A percentile compares a stretch with the other conserved stretches of the same genome.
Evolutionary conservation across 73 alveolate species (phyloP).

Genomic region (Uronychia binucleata): DNA sequence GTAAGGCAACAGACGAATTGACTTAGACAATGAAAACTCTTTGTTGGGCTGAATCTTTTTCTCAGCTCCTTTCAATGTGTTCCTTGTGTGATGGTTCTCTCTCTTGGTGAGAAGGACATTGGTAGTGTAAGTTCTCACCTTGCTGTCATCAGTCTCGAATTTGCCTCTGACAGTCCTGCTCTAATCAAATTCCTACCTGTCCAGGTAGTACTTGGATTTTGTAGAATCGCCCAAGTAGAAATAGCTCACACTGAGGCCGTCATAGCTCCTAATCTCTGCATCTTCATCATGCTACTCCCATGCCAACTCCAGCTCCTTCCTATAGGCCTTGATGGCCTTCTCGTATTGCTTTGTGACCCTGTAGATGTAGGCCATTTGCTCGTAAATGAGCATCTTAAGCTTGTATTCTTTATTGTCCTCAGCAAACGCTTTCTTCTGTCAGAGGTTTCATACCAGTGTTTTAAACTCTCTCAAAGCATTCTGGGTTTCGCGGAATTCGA

Average conservation of each 20-base stretch:
- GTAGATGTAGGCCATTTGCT: neutral
- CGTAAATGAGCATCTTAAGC: neutral
- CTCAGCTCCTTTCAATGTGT: neutral
- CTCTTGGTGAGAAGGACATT: neutral
- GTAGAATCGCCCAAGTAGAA: neutral
- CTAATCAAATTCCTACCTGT: neutral
- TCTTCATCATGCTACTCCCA: neutral
- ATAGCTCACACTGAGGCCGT: neutral
- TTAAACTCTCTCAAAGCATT: neutral
- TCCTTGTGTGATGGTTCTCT: neutral
- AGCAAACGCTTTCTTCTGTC: neutral
- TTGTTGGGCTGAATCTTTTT: neutral
- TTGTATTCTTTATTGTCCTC: neutral
- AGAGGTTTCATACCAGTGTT: neutral
- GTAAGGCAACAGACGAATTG: neutral
- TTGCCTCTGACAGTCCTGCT: neutral
- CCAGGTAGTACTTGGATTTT: neutral
- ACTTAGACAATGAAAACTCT: neutral
- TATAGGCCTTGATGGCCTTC: neutral
- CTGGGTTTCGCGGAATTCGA: neutral
- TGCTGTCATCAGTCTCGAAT: neutral
- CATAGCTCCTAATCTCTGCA: neutral
- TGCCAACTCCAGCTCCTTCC: neutral
- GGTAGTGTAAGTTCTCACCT: neutral
- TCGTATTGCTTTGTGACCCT: neutral